Percentiles rank a stretch among this genome's conserved stretches.
These are phyloP conservation scores for Xylariaceae sp. DNA, from an alignment of 2,329 filamentous ascomycete species.

Conservation along the genomic window DNA sequence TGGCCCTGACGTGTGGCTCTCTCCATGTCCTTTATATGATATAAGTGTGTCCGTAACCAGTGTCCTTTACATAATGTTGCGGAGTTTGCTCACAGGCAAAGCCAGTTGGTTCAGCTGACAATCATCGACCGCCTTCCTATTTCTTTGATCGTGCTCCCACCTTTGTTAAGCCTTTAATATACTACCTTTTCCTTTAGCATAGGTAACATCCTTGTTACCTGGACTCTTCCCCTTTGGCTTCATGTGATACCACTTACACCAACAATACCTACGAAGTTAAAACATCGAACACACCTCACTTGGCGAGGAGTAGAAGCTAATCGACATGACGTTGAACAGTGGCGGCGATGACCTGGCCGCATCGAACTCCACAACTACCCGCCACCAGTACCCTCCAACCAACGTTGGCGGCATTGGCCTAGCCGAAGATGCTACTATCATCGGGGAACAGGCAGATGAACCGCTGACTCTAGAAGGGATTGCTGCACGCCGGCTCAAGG, in stretches of 20 bases:
- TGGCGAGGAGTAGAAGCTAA: background rate
- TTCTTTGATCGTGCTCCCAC: no score
- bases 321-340: conserved; percentile 9
- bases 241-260: conserved; percentile 18
- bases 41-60: no score
- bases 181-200: no score
- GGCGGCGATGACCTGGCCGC: conserved; percentile 2
- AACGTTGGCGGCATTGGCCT: conserved; percentile 22
- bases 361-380: conserved; percentile 11
- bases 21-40: no score
- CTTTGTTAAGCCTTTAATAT: no score
- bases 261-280: background rate
- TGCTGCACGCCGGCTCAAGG: conserved; percentile 62
- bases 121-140: no score
- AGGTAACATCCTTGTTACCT: no score
- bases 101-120: no score
- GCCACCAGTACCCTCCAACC: conserved; percentile 9
- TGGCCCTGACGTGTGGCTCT: no score
- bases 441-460: conserved; percentile 22
- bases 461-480: conserved; percentile 63
- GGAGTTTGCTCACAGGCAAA: no score
- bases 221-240: no score
- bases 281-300: background rate
- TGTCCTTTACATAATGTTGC: no score
- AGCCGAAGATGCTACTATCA: conserved; percentile 16